These are phyloP conservation scores for Elymus sibiricus DNA, from an alignment of 176 grass and related monocot genomes.

Conservation along the genomic window DNA sequence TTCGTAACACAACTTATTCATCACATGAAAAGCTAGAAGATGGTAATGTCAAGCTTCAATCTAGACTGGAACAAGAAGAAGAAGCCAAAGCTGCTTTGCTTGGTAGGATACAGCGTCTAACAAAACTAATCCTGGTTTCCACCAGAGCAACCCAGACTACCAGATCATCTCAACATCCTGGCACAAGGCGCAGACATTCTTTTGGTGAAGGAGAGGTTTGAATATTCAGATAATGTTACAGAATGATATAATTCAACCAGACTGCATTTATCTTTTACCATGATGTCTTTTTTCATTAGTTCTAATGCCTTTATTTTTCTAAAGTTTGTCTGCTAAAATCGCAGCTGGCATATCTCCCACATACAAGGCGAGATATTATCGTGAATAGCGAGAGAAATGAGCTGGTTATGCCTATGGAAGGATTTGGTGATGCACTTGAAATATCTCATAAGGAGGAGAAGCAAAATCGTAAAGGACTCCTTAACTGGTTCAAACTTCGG, in stretches of 20 bases:
- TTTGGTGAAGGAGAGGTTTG: slow-evolving; percentile 99
- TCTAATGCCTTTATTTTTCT: not conserved
- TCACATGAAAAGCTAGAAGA: slow-evolving; percentile 89
- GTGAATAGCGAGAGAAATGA: slow-evolving; percentile 82
- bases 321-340: slow-evolving; percentile 33
- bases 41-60: slow-evolving; percentile 95
- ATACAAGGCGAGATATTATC: slow-evolving; percentile 85
- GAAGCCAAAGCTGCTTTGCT: slow-evolving; percentile 97
- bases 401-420: slow-evolving; percentile 72
- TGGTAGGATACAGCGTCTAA: slow-evolving; percentile 86
- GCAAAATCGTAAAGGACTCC: slow-evolving; percentile 81
- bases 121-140: slow-evolving; percentile 97
- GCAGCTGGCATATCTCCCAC: slow-evolving; percentile 95
- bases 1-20: slow-evolving; percentile 44
- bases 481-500: slow-evolving; percentile 97
- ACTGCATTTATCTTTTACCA: not conserved
- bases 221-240: slow-evolving; percentile 2
- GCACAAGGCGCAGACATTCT: slow-evolving; percentile 86
- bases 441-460: slow-evolving; percentile 88
- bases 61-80: slow-evolving; percentile 97
- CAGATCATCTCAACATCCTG: slow-evolving; percentile 77
- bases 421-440: slow-evolving; percentile 69
- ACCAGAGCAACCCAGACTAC: slow-evolving; percentile 73
- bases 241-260: slow-evolving; percentile 9
- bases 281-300: slow-evolving; percentile 20